These are phyloP conservation scores for Vanrija humicola DNA, from an alignment of 1,284 basidiomycete genomes.

Conservation along the genomic window DNA sequence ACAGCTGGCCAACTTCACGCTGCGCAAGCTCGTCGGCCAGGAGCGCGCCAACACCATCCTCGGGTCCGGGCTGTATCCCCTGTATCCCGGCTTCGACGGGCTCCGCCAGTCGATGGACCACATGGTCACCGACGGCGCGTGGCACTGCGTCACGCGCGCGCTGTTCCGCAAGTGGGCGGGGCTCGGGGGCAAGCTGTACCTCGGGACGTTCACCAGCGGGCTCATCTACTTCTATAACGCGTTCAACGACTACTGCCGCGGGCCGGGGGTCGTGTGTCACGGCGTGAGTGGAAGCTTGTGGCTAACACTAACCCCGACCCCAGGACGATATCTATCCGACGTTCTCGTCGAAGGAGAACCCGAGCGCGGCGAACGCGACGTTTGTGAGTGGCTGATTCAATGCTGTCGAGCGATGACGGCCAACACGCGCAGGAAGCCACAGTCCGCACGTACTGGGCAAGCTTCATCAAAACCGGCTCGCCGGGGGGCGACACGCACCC, in stretches of 20 bases:
- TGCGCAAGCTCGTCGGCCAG: slow-evolving; percentile 54
- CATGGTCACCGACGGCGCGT: slow-evolving; percentile 60
- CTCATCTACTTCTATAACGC: slow-evolving; percentile 64
- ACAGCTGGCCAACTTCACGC: slow-evolving; percentile 28
- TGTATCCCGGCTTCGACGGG: slow-evolving; percentile 38
- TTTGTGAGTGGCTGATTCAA: slow-evolving; percentile 12
- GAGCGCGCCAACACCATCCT: slow-evolving; percentile 55
- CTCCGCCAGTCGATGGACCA: slow-evolving; percentile 57
- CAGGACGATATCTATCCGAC: slow-evolving; percentile 44
- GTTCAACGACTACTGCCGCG: slow-evolving; percentile 25
- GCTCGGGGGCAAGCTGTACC: slow-evolving; percentile 62
- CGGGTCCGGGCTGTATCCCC: slow-evolving; percentile 55
- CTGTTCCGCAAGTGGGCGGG: slow-evolving; percentile 63
- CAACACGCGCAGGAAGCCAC: slow-evolving; percentile 11
- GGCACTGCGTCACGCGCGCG: slow-evolving; percentile 62
- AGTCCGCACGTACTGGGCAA: slow-evolving; percentile 26
- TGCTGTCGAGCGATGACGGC: not conserved
- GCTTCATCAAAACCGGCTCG: slow-evolving; percentile 34
- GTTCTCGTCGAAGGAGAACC: slow-evolving; percentile 22
- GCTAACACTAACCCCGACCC: not conserved
- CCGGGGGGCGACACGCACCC: slow-evolving; percentile 7
- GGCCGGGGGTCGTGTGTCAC: slow-evolving; percentile 36
- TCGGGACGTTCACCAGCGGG: slow-evolving; percentile 65
- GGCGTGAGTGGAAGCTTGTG: slow-evolving; percentile 20
- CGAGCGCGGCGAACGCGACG: not conserved